Conservation (phyloP, 306 rosid species). For the Phaseolus lunatus region DNA sequence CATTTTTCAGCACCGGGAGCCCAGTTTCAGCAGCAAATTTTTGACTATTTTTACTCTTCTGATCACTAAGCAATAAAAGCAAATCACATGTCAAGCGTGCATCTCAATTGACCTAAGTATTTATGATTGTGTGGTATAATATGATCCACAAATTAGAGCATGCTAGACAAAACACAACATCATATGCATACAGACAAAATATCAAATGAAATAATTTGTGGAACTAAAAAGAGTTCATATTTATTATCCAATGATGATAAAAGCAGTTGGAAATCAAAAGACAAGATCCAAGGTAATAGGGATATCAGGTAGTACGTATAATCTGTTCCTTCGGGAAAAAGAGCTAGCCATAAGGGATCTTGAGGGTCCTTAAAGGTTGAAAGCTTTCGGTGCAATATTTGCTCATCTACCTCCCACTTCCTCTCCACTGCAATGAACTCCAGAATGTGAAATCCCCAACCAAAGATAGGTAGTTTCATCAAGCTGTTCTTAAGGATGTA, state of each 20-base stretch:
- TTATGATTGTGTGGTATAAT: constrained; percentile 2
- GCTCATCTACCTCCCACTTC: constrained; percentile 91
- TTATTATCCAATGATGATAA: constrained; percentile 18
- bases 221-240: constrained; percentile 25
- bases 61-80: constrained; percentile 62
- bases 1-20: constrained; percentile 76
- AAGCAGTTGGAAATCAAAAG: constrained; percentile 30
- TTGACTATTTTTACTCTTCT: constrained; percentile 72
- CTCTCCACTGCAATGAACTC: constrained; percentile 96
- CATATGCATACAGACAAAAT: constrained; percentile 21
- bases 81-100: constrained; percentile 25
- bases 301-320: constrained; percentile 67
- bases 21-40: constrained; percentile 77
- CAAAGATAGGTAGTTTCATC: constrained; percentile 91
- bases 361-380: constrained; percentile 66
- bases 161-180: constrained; percentile 39
- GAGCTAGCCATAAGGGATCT: constrained; percentile 87
- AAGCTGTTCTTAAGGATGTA: constrained; percentile 93
- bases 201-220: constrained; percentile 7
- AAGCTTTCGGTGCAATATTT: constrained; percentile 59
- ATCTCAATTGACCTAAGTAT: background rate
- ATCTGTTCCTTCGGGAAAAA: constrained; percentile 99
- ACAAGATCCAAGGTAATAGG: constrained; percentile 39
- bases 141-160: constrained; percentile 35
- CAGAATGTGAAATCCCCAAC: constrained; percentile 95